A percentile compares a stretch with the other conserved stretches of the same genome.
phyloP scores from a whole-genome alignment of 345 rosid genomes.

The Anastatica hierochuntica region DNA sequence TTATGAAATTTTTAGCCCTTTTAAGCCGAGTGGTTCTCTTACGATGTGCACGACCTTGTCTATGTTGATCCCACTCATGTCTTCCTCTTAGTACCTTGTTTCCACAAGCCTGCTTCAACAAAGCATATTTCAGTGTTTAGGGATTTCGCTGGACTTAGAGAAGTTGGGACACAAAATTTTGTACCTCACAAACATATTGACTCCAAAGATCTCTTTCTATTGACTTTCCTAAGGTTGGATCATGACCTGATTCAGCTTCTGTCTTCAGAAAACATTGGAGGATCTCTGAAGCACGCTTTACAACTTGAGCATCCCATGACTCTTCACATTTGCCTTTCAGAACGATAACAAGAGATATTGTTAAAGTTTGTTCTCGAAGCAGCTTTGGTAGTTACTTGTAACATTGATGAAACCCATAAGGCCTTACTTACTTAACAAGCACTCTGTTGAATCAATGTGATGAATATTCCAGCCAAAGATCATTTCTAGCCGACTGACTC shows the following conservation, averaged over 20 bases:
- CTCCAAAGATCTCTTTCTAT: slow-evolving; percentile 73
- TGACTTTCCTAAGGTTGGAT: slow-evolving; percentile 14
- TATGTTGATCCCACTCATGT: slow-evolving; percentile 92
- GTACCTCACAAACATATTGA: slow-evolving; percentile 71
- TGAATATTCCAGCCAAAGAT: slow-evolving; percentile 82
- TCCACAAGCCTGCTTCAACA: slow-evolving; percentile 62
- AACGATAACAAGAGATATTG: slow-evolving; percentile 1
- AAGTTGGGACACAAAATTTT: slow-evolving; percentile 1
- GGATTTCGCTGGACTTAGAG: not conserved
- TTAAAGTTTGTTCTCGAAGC: not conserved
- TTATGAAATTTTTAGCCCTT: slow-evolving; percentile 25
- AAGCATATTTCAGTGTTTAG: not conserved
- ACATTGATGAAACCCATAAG: not conserved
- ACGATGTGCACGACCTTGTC: slow-evolving; percentile 70
- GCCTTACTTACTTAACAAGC: slow-evolving; percentile 39
- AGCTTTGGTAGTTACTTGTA: not conserved
- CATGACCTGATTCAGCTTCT: slow-evolving; percentile 5
- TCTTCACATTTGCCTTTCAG: slow-evolving; percentile 56
- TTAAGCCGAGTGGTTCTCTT: slow-evolving; percentile 44
- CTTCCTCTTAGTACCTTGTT: slow-evolving; percentile 79
- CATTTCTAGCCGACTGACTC: slow-evolving; percentile 46
- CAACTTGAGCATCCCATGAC: slow-evolving; percentile 58
- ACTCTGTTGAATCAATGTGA: slow-evolving; percentile 61
- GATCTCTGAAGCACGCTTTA: slow-evolving; percentile 45
- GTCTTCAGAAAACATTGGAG: slow-evolving; percentile 39